Evolutionary conservation across 2,329 filamentous ascomycete species (phyloP).

Genomic region (Diaporthe eres): DNA sequence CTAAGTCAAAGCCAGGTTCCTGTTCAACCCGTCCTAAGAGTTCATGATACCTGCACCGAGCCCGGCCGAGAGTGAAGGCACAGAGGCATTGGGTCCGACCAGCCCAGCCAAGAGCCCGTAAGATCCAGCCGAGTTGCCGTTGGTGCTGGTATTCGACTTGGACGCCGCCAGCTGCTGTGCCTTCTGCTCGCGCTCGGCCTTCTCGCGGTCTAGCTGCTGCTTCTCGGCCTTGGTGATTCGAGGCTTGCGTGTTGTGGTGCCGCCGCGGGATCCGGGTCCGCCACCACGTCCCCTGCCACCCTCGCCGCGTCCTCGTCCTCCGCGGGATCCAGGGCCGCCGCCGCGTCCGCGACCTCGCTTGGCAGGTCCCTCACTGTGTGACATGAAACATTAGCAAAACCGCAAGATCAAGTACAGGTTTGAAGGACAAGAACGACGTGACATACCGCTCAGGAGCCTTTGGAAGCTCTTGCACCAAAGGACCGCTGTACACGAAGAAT

Average conservation of each 20-base stretch:
- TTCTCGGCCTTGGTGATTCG: constrained; percentile 90
- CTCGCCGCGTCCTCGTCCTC: constrained; percentile 56
- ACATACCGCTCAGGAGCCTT: constrained; percentile 73
- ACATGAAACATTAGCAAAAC: constrained; percentile 54
- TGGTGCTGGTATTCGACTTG: constrained; percentile 55
- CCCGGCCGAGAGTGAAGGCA: constrained; percentile 36
- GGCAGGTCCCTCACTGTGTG: constrained; percentile 79
- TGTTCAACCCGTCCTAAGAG: constrained; percentile 32
- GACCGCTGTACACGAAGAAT: constrained; percentile 98
- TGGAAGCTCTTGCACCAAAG: constrained; percentile 88
- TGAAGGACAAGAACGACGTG: constrained; percentile 16
- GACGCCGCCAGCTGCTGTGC: constrained; percentile 54
- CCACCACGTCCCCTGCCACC: constrained; percentile 61
- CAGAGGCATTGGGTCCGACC: constrained; percentile 22
- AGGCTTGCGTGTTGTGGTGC: constrained; percentile 82
- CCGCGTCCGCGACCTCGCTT: constrained; percentile 71
- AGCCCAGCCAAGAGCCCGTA: constrained; percentile 36
- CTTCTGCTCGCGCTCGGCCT: constrained; percentile 77
- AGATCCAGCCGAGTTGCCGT: constrained; percentile 19
- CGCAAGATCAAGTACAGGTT: constrained; percentile 46
- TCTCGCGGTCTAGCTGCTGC: constrained; percentile 84
- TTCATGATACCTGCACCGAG: constrained; percentile 36
- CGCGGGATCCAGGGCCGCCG: constrained; percentile 62
- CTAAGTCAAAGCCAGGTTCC: not conserved
- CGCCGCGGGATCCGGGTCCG: constrained; percentile 80